phyloP scores from a whole-genome alignment of 371 early-diverging fungal species.

The Mortierella sp. region DNA sequence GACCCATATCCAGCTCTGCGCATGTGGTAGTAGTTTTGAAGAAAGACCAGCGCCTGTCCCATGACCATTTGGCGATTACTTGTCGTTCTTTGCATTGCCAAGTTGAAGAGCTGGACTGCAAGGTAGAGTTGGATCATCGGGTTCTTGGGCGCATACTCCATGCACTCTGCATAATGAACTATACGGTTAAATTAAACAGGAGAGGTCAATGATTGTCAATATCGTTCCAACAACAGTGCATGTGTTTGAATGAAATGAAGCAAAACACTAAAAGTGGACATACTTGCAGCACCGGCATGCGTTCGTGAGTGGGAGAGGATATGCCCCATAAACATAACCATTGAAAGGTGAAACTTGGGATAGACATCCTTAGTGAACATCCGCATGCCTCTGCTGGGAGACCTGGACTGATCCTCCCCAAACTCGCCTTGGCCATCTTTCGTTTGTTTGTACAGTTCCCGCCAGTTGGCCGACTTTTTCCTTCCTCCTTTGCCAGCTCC shows the following conservation, averaged over 20 bases:
- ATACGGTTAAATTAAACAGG: neutral
- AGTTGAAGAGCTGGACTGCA: slow-evolving; percentile 73
- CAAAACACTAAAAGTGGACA: slow-evolving; percentile 16
- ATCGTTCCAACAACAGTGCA: neutral
- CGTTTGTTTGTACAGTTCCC: neutral
- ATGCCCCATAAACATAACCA: slow-evolving; percentile 75
- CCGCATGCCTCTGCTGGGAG: neutral
- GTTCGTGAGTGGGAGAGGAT: slow-evolving; percentile 69
- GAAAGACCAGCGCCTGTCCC: slow-evolving; percentile 75
- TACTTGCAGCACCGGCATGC: slow-evolving; percentile 73
- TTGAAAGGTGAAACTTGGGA: slow-evolving; percentile 36
- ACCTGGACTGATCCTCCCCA: neutral
- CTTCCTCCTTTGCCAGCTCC: neutral
- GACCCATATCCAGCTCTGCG: slow-evolving; percentile 52
- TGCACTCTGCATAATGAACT: slow-evolving; percentile 79
- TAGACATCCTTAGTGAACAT: slow-evolving; percentile 28
- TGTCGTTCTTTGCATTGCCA: slow-evolving; percentile 77
- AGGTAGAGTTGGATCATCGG: slow-evolving; percentile 77
- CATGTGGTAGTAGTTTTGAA: slow-evolving; percentile 76
- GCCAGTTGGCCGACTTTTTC: neutral
- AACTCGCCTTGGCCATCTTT: neutral
- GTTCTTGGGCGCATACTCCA: slow-evolving; percentile 69
- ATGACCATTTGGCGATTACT: slow-evolving; percentile 73
- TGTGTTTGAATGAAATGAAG: neutral
- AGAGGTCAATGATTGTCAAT: neutral